Evolutionary conservation across 768 basidiomycete species (phyloP).

Genomic region (Xerocomus spinulosus): DNA sequence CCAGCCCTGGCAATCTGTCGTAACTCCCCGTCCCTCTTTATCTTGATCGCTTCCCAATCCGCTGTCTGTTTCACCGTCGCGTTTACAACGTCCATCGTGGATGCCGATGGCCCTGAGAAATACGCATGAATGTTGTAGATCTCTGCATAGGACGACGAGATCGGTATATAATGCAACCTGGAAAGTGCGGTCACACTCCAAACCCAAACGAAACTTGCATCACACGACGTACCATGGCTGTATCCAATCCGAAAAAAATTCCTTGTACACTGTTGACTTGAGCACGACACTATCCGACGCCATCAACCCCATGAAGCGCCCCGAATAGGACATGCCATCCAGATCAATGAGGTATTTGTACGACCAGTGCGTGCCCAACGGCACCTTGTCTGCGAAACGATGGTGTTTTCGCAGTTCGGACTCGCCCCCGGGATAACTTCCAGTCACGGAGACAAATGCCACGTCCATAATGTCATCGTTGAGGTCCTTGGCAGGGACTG

Average conservation of each 20-base stretch:
- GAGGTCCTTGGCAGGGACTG: slow-evolving; percentile 53
- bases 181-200: neutral
- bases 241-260: slow-evolving; percentile 89
- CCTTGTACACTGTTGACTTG: slow-evolving; percentile 87
- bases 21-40: slow-evolving; percentile 67
- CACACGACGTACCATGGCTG: slow-evolving; percentile 67
- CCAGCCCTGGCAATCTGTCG: slow-evolving; percentile 85
- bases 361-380: slow-evolving; percentile 82
- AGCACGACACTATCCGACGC: slow-evolving; percentile 86
- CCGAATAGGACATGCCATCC: slow-evolving; percentile 95
- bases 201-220: neutral
- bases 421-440: slow-evolving; percentile 74
- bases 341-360: slow-evolving; percentile 92
- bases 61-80: slow-evolving; percentile 35
- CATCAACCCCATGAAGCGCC: slow-evolving; percentile 78
- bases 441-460: slow-evolving; percentile 76
- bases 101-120: slow-evolving; percentile 78
- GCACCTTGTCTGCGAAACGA: slow-evolving; percentile 70
- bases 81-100: slow-evolving; percentile 53
- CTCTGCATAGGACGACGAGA: slow-evolving; percentile 82
- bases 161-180: slow-evolving; percentile 93
- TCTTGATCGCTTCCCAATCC: slow-evolving; percentile 30
- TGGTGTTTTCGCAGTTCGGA: slow-evolving; percentile 57
- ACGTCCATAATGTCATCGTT: slow-evolving; percentile 84
- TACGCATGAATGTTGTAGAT: slow-evolving; percentile 92